Evolutionary conservation across 169 alveolate genomes (phyloP), one percentile per base, ranked within the genome.

Genomic region (Eimeria tenella): DNA sequence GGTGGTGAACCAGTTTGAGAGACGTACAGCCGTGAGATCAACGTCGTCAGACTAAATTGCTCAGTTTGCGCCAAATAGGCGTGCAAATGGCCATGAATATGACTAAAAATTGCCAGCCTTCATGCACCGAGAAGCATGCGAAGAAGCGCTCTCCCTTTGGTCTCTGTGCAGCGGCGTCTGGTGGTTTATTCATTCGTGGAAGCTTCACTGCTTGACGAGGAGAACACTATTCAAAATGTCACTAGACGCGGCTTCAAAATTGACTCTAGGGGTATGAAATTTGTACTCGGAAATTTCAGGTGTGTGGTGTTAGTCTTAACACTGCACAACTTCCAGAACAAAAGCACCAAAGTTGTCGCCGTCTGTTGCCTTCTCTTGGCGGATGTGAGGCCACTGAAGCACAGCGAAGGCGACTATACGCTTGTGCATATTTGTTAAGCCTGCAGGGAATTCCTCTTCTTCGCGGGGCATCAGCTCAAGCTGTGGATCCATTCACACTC

Each of bases 231-330:
- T 58, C 99, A 97, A 77, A 98, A 98, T 88, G 97, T 97, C 42
- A 97, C 98, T 82, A 79, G 88, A 55, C 91, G 99, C 25, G 99
- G 99, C 50, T 95, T 98, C 86, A 96, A 96, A 60, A 95, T 98
- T 60, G 97, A 97, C 19, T 86, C 96, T 19, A 86, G 92, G 70
- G 99, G 99, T 0, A 95, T 98, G 96, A 95, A 97, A 73, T 95
- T 98, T 58, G 96, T 98, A n/a, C 94, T 98, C 55, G 99, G 99
- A 8, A 98, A 98, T 93, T 96, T 98, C 91, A 96, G 97, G 98
- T 97, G 58, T 23, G 96, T 56, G 55, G 56, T 31, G 42, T 31
- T 31, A 31, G 5, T 4, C 17, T 55, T 13, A 52, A 9, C 10
- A 87, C 13, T 15, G 52, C 25, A n/a, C 23, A 21, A 65, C 23